These are phyloP conservation scores for Priceomyces medius DNA, from an alignment of 805 yeast genomes.

Conservation along the genomic window DNA sequence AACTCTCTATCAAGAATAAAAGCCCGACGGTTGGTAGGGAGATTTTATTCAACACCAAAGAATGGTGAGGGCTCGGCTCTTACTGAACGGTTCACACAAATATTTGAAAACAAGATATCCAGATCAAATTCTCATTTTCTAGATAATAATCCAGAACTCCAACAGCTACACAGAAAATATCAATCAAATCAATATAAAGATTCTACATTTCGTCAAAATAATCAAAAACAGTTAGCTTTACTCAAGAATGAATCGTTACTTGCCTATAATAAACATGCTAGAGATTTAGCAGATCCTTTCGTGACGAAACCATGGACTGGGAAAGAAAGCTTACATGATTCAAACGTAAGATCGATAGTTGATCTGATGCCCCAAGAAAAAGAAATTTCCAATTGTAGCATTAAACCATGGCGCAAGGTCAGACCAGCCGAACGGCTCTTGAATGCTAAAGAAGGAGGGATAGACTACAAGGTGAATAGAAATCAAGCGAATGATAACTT, in stretches of 20 bases:
- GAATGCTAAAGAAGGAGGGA: constrained; percentile 61
- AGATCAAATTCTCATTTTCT: constrained; percentile 8
- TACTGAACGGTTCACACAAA: constrained; percentile 31
- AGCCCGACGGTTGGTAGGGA: background rate
- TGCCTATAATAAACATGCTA: constrained; percentile 29
- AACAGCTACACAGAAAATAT: constrained; percentile 14
- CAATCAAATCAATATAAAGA: constrained; percentile 7
- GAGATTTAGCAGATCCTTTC: constrained; percentile 20
- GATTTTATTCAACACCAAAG: background rate
- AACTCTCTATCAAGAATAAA: background rate
- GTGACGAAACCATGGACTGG: constrained; percentile 32
- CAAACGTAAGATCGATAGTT: constrained; percentile 31
- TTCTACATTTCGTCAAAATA: constrained; percentile 7
- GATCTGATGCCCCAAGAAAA: constrained; percentile 27
- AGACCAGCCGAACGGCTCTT: constrained; percentile 43
- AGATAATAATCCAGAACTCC: constrained; percentile 18
- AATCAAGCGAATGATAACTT: constrained; percentile 46
- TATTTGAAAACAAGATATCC: constrained; percentile 29
- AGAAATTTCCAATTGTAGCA: constrained; percentile 4
- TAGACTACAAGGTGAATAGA: constrained; percentile 61
- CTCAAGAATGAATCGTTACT: constrained; percentile 32
- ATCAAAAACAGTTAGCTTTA: constrained; percentile 20
- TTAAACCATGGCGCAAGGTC: constrained; percentile 1
- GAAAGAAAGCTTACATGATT: constrained; percentile 23
- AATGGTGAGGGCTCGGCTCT: constrained; percentile 23